These are phyloP conservation scores for Ophiostoma pallidulum DNA, from an alignment of 2,329 filamentous ascomycete genomes.

Conservation along the genomic window DNA sequence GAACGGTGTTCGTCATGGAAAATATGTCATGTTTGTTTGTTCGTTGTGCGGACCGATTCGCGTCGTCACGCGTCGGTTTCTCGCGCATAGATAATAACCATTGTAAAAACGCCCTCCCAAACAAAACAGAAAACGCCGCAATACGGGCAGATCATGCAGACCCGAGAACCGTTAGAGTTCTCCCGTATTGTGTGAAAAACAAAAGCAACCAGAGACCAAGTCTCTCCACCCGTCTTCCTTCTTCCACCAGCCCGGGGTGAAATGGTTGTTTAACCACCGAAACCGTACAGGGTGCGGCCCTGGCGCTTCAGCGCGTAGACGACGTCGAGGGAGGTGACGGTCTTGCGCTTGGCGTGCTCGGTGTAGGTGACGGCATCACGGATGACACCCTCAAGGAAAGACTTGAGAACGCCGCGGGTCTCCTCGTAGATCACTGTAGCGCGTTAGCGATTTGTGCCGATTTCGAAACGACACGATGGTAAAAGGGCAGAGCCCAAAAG, in stretches of 20 bases:
- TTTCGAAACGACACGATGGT: no score
- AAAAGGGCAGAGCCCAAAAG: background rate
- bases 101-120: conserved; percentile 11
- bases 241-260: background rate
- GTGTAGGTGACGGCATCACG: conserved; percentile 71
- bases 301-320: conserved; percentile 61
- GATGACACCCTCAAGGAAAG: conserved; percentile 68
- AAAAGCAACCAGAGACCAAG: background rate
- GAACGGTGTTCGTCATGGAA: background rate
- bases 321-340: conserved; percentile 60
- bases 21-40: conserved; percentile 5
- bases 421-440: conserved; percentile 64
- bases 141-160: conserved; percentile 8
- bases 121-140: conserved; percentile 14
- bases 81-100: conserved; percentile 6
- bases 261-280: conserved; percentile 60
- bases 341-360: conserved; percentile 75
- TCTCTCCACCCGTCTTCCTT: background rate
- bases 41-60: conserved; percentile 7
- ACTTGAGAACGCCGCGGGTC: conserved; percentile 68
- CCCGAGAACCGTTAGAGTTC: conserved; percentile 1
- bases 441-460: no score
- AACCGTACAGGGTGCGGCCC: conserved; percentile 74
- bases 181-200: background rate
- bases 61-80: conserved; percentile 9